phyloP scores from a whole-genome alignment of 1,284 basidiomycete species.

The Fomitopsis betulina region DNA sequence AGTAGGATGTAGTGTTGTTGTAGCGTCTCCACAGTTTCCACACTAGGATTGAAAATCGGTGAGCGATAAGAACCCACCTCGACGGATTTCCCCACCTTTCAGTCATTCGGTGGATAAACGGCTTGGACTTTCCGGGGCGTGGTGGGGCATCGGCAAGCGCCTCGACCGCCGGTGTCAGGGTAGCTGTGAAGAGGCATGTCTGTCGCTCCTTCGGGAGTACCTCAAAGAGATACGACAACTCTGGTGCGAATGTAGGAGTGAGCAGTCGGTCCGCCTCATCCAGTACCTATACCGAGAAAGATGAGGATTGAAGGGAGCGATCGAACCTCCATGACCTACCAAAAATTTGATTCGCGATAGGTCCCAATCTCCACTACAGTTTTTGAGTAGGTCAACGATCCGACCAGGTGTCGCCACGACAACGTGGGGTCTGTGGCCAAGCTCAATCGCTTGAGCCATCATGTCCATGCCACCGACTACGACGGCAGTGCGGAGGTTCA shows the following conservation, averaged over 20 bases:
- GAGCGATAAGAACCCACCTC: slow-evolving; percentile 1
- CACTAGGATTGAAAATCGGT: slow-evolving; percentile 37
- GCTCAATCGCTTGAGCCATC: slow-evolving; percentile 90
- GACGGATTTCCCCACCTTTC: slow-evolving; percentile 49
- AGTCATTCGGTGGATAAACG: slow-evolving; percentile 84
- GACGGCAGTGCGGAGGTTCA: slow-evolving; percentile 82
- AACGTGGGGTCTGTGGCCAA: slow-evolving; percentile 85
- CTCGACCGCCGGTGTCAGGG: slow-evolving; percentile 86
- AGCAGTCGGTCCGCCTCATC: slow-evolving; percentile 97
- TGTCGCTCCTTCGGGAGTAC: slow-evolving; percentile 84
- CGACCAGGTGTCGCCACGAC: slow-evolving; percentile 96
- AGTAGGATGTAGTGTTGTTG: slow-evolving; percentile 91
- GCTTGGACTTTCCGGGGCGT: slow-evolving; percentile 77
- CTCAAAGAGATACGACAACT: slow-evolving; percentile 78
- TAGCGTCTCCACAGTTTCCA: slow-evolving; percentile 82
- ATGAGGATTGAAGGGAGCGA: background rate
- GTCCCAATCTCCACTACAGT: slow-evolving; percentile 79
- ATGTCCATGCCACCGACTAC: slow-evolving; percentile 99
- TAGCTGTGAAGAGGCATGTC: slow-evolving; percentile 96
- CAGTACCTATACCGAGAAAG: slow-evolving; percentile 55
- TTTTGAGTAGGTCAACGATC: slow-evolving; percentile 87
- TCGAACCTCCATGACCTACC: slow-evolving; percentile 39
- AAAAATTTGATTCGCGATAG: slow-evolving; percentile 83
- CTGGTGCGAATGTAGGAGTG: slow-evolving; percentile 86
- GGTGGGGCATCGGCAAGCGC: slow-evolving; percentile 73